Conservation (phyloP, 106 monocot species). For the Acorus calamus region DNA sequence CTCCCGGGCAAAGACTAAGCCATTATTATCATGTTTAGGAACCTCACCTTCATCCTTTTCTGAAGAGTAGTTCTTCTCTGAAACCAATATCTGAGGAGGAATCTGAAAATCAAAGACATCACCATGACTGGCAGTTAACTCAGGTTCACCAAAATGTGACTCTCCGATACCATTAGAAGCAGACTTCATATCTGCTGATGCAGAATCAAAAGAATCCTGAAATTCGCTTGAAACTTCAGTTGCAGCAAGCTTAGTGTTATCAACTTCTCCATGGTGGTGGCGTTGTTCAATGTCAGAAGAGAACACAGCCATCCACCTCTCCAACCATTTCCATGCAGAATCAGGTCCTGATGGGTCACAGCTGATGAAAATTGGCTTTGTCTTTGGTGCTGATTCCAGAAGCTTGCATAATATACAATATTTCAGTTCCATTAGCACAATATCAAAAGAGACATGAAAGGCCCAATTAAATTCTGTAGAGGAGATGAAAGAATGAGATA, state of each 20-base stretch:
- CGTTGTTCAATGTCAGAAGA: slow-evolving; percentile 20
- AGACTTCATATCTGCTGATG: slow-evolving; percentile 5
- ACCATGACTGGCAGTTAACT: slow-evolving; percentile 3
- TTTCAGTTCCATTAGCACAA: neutral
- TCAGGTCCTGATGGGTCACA: slow-evolving; percentile 60
- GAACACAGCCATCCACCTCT: slow-evolving; percentile 70
- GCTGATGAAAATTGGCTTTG: slow-evolving; percentile 45
- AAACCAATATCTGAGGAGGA: neutral
- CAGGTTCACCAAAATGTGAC: slow-evolving; percentile 6
- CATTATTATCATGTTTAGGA: slow-evolving; percentile 8
- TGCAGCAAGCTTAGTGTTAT: too few relatives aligned
- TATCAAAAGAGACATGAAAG: neutral
- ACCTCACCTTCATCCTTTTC: slow-evolving; percentile 16
- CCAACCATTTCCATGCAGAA: slow-evolving; percentile 81
- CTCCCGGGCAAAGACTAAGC: slow-evolving; percentile 2
- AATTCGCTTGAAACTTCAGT: too few relatives aligned
- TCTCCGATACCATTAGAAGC: neutral
- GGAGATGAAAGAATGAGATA: neutral
- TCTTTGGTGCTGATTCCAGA: slow-evolving; percentile 43
- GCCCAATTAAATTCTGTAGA: too few relatives aligned
- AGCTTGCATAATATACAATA: slow-evolving; percentile 26
- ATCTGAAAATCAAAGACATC: slow-evolving; percentile 14
- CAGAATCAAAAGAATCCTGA: neutral
- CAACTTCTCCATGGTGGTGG: neutral
- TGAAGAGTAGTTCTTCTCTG: neutral